A percentile compares a stretch with the other conserved stretches of the same genome.
phyloP scores from a whole-genome alignment of 169 alveolate genomes.

The Toxoplasma gondii region DNA sequence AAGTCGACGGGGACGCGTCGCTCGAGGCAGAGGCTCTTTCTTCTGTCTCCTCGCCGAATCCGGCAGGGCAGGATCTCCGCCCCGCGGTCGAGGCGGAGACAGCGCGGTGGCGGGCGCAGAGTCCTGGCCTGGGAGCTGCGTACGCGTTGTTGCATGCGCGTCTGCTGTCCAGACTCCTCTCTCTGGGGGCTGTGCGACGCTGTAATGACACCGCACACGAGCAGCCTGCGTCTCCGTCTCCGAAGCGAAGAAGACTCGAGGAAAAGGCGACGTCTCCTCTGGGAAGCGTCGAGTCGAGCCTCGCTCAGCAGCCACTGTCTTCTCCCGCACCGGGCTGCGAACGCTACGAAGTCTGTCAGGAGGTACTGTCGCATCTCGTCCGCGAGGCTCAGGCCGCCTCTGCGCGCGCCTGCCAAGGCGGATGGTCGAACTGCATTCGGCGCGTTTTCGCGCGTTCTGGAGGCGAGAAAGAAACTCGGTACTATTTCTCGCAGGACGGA shows the following conservation, averaged over 20 bases:
- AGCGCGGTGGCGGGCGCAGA: not conserved
- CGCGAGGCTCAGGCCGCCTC: not conserved
- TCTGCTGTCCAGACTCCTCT: not conserved
- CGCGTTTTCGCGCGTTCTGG: not conserved
- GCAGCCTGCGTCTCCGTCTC: not conserved
- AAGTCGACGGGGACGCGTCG: not conserved
- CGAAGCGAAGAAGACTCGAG: not conserved
- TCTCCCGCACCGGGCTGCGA: not conserved
- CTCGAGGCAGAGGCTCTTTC: conserved; percentile 9
- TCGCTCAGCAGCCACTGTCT: not conserved
- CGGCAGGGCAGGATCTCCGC: not conserved
- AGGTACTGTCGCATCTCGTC: not conserved
- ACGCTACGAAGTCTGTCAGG: not conserved
- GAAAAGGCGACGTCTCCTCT: not conserved
- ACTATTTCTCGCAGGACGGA: not conserved
- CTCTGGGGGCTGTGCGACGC: conserved; percentile 3
- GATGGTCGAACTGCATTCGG: not conserved
- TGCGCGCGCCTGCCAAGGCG: not conserved
- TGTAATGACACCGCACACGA: not conserved
- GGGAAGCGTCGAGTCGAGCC: too few species aligned
- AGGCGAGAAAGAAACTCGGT: not conserved
- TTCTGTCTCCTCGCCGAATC: not conserved
- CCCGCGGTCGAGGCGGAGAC: not conserved
- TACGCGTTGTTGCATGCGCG: conserved; percentile 19
- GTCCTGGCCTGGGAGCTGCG: not conserved